Base-by-base conservation (phyloP, 805 yeast species). In the Wickerhamiella azymoides region DNA sequence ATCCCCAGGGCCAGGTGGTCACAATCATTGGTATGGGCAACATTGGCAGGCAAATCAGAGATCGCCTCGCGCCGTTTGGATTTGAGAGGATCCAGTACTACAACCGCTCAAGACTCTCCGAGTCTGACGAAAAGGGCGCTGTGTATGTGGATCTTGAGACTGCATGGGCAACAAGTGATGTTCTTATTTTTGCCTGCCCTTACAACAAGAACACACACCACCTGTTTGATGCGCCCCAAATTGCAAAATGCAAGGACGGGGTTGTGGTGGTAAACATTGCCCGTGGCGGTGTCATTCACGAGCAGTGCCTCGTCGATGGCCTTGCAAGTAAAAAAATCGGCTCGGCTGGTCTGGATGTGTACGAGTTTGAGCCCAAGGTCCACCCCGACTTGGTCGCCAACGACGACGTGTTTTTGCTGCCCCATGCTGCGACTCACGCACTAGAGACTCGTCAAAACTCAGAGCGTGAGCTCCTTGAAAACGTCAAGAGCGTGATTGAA, bases 401-500 rank as follows among this genome's bases (percentile, higher is more conserved):
- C 54, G 64, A 69, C 21, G 72, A 70, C 47, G 76, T 72, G n/a
- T 69, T 81, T 10, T 73, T 83, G 30, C 66, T 83, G 52, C 96
- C 96, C 13, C 96, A 86, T 61, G 77, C 84, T 80, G 96, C 95
- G 19, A 84, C 95, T 0, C 77, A 77, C 59, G 69, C 89, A 3
- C 63, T 64, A 43, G 93, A 86, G 63, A 81, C 94, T 4, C 72
- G 77, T 57, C 64, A 67, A 52, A 70, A 70, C 51, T 79, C 85
- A 88, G 96, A 88, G 62, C 78, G 73, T 49, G 75, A 73, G 61
- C 80, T 79, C 26, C 76, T 80, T 24, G 70, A 70, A 24, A 85
- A 84, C 59, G 77, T 81, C 10, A 61, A 63, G 43, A 60, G 65
- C 13, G 76, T 65, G 40, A 58, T 83, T 30, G 62, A 66, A 13